These are phyloP conservation scores for Crucihimalaya himalaica DNA, from an alignment of 345 rosid genomes.

Conservation along the genomic window DNA sequence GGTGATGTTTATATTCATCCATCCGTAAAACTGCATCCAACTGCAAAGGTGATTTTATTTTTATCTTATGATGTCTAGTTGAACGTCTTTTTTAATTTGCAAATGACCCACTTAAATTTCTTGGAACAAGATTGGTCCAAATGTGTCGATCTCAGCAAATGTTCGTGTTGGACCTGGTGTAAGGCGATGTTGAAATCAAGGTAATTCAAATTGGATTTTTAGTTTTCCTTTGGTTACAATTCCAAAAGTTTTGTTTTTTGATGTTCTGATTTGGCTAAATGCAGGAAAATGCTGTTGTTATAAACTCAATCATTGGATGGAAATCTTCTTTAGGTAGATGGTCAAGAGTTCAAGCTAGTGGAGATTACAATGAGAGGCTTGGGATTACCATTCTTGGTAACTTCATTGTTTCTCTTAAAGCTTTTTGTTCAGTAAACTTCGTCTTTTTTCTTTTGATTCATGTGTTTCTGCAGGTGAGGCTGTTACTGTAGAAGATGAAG, in stretches of 20 bases:
- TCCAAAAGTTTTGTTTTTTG: background rate
- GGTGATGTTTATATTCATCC: conserved; percentile 87
- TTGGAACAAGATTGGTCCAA: conserved; percentile 75
- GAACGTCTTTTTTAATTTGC: background rate
- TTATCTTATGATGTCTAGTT: background rate
- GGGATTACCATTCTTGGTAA: conserved; percentile 84
- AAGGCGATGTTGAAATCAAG: conserved; percentile 77
- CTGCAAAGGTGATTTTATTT: conserved; percentile 62
- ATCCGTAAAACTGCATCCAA: conserved; percentile 80
- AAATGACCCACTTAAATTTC: background rate
- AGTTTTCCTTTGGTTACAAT: background rate
- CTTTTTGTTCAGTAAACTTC: background rate
- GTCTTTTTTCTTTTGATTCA: background rate
- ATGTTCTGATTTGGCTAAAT: conserved; percentile 12
- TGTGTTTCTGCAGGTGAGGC: conserved; percentile 64
- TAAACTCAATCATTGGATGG: conserved; percentile 79
- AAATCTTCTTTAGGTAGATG: conserved; percentile 78
- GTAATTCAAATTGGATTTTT: conserved; percentile 38
- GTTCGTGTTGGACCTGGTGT: conserved; percentile 91
- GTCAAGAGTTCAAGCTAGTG: conserved; percentile 82
- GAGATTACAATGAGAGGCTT: conserved; percentile 69
- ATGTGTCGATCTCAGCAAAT: conserved; percentile 83
- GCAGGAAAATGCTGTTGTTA: conserved; percentile 80
- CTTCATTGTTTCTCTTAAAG: background rate
- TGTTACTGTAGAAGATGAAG: conserved; percentile 80